phyloP scores from a whole-genome alignment of 305 asterid genomes.

The Solanum hybrid region DNA sequence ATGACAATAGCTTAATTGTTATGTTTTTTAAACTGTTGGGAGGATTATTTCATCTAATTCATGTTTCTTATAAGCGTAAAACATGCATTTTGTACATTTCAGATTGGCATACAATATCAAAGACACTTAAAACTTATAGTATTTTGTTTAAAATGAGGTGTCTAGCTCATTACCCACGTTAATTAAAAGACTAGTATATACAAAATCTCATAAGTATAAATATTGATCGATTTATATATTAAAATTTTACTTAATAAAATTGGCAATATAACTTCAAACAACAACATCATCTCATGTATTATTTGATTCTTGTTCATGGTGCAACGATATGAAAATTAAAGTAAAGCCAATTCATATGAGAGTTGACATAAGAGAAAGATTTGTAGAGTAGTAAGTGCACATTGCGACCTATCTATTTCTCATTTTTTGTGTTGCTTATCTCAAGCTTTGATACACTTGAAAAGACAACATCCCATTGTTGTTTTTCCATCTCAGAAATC shows the following conservation, averaged over 20 bases:
- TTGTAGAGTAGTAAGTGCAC: background rate
- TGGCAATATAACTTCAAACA: too few relatives aligned
- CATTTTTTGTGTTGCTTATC: background rate
- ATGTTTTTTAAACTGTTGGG: too few relatives aligned
- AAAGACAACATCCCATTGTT: background rate
- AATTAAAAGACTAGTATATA: background rate
- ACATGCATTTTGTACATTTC: background rate
- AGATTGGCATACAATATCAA: background rate
- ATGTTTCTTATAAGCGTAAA: background rate
- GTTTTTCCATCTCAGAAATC: background rate
- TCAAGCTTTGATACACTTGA: background rate
- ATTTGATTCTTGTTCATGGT: too few relatives aligned
- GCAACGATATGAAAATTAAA: too few relatives aligned
- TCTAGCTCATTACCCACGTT: background rate
- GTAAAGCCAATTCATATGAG: background rate
- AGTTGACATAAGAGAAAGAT: background rate
- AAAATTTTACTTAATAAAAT: too few relatives aligned
- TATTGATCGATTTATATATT: too few relatives aligned
- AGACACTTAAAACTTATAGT: background rate
- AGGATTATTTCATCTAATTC: background rate
- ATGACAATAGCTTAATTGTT: background rate
- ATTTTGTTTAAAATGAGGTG: background rate
- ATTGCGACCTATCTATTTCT: background rate
- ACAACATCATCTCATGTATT: background rate
- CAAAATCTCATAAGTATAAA: background rate